Percentiles rank a stretch among this genome's conserved stretches.
Evolutionary conservation across 495 filamentous ascomycete genomes (phyloP).

Genomic region (Podospora conica): DNA sequence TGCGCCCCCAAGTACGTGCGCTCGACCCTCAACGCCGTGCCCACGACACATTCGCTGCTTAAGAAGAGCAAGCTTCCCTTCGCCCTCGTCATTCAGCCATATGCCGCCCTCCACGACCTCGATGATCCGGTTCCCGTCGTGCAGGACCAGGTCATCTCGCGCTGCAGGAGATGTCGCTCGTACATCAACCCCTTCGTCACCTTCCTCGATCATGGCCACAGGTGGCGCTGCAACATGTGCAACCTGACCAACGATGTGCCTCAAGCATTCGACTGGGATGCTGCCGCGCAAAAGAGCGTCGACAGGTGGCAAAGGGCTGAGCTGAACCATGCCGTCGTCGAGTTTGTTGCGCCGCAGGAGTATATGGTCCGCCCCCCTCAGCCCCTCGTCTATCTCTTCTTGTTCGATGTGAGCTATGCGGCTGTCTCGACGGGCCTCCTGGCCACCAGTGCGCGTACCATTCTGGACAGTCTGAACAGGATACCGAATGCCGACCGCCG

Average conservation of each 20-base stretch:
- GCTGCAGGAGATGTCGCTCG: constrained; percentile 88
- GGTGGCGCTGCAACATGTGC: constrained; percentile 99
- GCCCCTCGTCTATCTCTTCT: constrained; percentile 94
- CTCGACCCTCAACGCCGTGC: constrained; percentile 88
- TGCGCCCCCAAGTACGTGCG: constrained; percentile 92
- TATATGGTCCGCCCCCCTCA: constrained; percentile 99
- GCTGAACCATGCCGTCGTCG: constrained; percentile 88
- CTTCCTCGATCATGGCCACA: constrained; percentile 93
- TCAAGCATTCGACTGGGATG: constrained; percentile 98
- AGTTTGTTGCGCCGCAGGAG: constrained; percentile 96
- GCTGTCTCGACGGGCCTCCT: constrained; percentile 89
- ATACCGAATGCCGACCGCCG: constrained; percentile 95
- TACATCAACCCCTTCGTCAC: constrained; percentile 97
- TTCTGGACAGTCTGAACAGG: constrained; percentile 89
- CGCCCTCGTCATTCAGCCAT: constrained; percentile 93
- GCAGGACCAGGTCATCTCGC: constrained; percentile 92
- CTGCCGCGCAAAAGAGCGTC: constrained; percentile 76
- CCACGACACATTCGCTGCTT: constrained; percentile 80
- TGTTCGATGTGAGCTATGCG: constrained; percentile 93
- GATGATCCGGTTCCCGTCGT: constrained; percentile 90
- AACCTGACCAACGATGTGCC: constrained; percentile 98
- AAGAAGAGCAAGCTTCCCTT: constrained; percentile 97
- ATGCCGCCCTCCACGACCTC: constrained; percentile 82
- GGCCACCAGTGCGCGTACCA: constrained; percentile 87
- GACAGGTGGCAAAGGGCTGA: constrained; percentile 87